phyloP scores from a whole-genome alignment of 352 stramenopile genomes.

The Globisporangium spinosum region DNA sequence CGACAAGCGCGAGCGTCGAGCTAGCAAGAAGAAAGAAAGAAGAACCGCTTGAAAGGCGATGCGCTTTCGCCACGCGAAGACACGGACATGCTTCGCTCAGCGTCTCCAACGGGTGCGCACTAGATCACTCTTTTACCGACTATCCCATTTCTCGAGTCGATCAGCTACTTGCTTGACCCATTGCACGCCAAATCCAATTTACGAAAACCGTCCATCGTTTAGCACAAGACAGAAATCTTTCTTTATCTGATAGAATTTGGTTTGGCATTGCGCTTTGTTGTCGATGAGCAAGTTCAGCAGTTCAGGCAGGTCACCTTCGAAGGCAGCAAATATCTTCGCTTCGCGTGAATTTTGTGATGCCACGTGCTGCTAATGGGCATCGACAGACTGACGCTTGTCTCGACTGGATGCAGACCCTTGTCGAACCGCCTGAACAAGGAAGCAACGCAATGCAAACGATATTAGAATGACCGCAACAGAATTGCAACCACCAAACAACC shows the following conservation, averaged over 20 bases:
- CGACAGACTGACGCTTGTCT: conserved; percentile 7
- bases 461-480: background rate
- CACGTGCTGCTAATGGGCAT: conserved; percentile 2
- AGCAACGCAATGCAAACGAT: background rate
- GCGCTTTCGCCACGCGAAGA: background rate
- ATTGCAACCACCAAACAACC: background rate
- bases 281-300: background rate
- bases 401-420: background rate
- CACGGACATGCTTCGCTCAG: background rate
- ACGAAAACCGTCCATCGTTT: background rate
- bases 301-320: background rate
- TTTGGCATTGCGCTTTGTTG: background rate
- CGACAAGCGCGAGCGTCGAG: conserved; percentile 16
- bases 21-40: conserved; percentile 26
- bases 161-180: background rate
- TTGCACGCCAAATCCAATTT: background rate
- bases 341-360: background rate
- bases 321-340: background rate
- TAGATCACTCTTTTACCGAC: conserved; percentile 5
- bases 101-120: conserved; percentile 10
- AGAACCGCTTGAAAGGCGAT: conserved; percentile 3
- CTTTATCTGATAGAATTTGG: background rate
- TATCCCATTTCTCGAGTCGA: background rate
- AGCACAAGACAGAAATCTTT: background rate
- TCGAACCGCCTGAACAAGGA: background rate